Evolutionary conservation across 75 land plant genomes (phyloP).

Genomic region (Chamaecyparis obtusa): DNA sequence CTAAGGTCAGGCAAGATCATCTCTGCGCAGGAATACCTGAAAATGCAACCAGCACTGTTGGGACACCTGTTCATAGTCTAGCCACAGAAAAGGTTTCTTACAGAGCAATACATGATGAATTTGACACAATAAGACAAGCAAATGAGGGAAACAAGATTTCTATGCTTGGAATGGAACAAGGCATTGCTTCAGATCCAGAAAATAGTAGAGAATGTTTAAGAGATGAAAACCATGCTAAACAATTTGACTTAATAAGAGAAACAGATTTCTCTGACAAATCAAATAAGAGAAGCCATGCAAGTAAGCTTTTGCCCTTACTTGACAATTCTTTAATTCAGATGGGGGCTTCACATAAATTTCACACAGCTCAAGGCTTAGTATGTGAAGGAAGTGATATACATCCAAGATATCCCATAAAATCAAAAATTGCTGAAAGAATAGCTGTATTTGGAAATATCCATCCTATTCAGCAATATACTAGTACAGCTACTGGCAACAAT

Average conservation of each 20-base stretch:
- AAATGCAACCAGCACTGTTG: neutral
- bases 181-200: neutral
- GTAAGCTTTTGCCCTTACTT: neutral
- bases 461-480: neutral
- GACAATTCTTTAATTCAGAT: neutral
- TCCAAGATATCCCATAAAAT: neutral
- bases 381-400: slow-evolving; percentile 1
- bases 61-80: neutral
- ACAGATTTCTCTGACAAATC: neutral
- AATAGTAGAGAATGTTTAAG: neutral
- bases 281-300: neutral
- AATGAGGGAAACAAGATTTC: neutral
- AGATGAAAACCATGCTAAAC: slow-evolving; percentile 4
- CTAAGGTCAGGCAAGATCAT: neutral
- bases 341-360: neutral
- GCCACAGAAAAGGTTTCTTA: slow-evolving; percentile 3
- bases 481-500: neutral
- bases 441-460: neutral
- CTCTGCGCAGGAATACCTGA: neutral
- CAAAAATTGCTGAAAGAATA: neutral
- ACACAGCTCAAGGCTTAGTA: neutral
- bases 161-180: neutral
- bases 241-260: neutral
- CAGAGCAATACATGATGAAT: neutral
- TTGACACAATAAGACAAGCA: neutral